Conservation (phyloP, 2,329 filamentous ascomycete species). For the Aspergillus versicolor region DNA sequence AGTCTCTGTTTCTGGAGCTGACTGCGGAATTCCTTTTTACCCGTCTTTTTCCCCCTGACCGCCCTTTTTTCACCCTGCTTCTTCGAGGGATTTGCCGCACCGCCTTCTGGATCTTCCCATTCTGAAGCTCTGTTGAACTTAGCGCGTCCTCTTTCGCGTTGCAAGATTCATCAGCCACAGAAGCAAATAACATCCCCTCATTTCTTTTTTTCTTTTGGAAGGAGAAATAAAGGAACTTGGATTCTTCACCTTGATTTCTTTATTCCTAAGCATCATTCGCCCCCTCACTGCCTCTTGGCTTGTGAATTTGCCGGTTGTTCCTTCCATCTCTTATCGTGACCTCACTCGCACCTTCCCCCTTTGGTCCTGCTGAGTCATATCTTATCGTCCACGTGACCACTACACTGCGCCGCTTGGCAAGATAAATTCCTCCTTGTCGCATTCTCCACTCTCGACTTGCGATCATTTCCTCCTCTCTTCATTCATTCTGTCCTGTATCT, state of each 20-base stretch:
- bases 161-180: constrained; percentile 18
- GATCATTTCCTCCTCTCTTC: constrained; percentile 21
- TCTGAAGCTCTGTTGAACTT: constrained; percentile 9
- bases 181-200: constrained; percentile 12
- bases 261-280: constrained; percentile 14
- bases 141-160: constrained; percentile 25
- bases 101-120: constrained; percentile 15
- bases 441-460: constrained; percentile 38
- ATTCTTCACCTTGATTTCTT: constrained; percentile 8
- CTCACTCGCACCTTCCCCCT: constrained; percentile 12
- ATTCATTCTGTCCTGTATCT: constrained; percentile 22
- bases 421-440: constrained; percentile 43
- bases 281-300: constrained; percentile 11
- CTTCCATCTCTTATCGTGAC: constrained; percentile 15
- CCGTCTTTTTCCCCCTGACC: constrained; percentile 15
- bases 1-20: constrained; percentile 39
- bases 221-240: constrained; percentile 1
- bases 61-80: constrained; percentile 8
- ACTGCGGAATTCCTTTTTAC: constrained; percentile 24
- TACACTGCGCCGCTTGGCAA: constrained; percentile 40
- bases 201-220: constrained; percentile 9
- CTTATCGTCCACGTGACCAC: constrained; percentile 37
- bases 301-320: constrained; percentile 17
- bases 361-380: constrained; percentile 25
- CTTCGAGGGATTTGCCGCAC: constrained; percentile 3